These are phyloP conservation scores for Suillus discolor DNA, from an alignment of 768 basidiomycete species.

Conservation along the genomic window DNA sequence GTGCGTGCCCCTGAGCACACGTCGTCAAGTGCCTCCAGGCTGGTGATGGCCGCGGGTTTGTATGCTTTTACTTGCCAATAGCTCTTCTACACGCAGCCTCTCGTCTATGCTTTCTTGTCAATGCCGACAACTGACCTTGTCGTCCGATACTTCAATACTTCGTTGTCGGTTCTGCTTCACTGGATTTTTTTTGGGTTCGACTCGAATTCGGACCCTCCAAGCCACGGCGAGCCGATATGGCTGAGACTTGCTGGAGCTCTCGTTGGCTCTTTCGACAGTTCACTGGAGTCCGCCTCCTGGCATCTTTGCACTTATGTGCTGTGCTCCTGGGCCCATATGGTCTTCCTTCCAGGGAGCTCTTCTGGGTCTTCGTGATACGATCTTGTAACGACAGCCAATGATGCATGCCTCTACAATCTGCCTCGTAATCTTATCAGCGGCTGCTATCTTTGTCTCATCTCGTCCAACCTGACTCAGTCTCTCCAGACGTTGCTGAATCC, in stretches of 20 bases:
- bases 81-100: no score
- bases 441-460: slow-evolving; percentile 8
- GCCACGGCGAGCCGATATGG: no score
- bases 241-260: neutral
- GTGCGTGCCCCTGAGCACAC: no score
- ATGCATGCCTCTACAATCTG: slow-evolving; percentile 17
- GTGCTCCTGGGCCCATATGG: neutral
- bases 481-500: slow-evolving; percentile 4
- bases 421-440: slow-evolving; percentile 10
- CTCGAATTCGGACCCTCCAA: no score
- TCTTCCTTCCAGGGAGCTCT: neutral
- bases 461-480: slow-evolving; percentile 6
- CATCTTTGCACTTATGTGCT: neutral
- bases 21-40: no score
- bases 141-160: no score
- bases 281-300: neutral
- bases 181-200: no score
- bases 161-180: no score
- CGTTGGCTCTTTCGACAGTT: neutral
- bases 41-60: no score
- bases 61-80: no score
- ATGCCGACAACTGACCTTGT: no score
- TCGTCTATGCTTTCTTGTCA: no score
- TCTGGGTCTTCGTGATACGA: neutral
- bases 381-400: slow-evolving; percentile 5